A percentile compares a stretch with the other conserved stretches of the same genome.
phyloP scores from a whole-genome alignment of 1,284 basidiomycete species.

The Kalmanozyma brasiliensis region DNA sequence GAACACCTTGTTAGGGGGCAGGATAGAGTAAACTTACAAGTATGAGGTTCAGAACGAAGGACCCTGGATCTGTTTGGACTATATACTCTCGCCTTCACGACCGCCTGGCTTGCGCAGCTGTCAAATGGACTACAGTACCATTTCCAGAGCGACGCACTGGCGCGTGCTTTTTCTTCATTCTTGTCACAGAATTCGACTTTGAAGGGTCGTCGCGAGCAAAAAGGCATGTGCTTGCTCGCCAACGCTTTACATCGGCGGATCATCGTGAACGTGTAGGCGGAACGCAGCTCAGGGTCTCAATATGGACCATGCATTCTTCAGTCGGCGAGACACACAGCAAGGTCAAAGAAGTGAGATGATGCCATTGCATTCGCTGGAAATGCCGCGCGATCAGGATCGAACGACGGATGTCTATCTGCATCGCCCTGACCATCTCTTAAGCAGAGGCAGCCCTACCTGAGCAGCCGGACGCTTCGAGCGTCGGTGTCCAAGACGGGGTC shows the following conservation, averaged over 20 bases:
- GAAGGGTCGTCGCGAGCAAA: constrained; percentile 13
- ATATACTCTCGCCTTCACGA: constrained; percentile 24
- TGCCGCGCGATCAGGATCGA: not conserved
- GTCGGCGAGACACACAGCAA: too few species aligned
- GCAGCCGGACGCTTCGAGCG: constrained; percentile 26
- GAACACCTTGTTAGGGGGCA: constrained; percentile 18
- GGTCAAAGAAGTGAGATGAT: too few species aligned
- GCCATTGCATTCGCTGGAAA: not conserved
- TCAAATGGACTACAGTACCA: not conserved
- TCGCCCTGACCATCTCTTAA: constrained; percentile 18
- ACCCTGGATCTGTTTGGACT: constrained; percentile 3
- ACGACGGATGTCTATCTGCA: constrained; percentile 2
- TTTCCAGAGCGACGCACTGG: not conserved
- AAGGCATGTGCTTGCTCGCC: too few species aligned
- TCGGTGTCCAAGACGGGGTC: not conserved
- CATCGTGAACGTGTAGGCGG: too few species aligned
- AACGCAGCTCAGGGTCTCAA: too few species aligned
- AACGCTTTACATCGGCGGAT: too few species aligned
- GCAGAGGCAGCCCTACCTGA: not conserved
- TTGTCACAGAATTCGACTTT: constrained; percentile 28
- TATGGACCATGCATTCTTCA: too few species aligned
- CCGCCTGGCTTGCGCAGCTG: constrained; percentile 11
- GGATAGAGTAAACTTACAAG: constrained; percentile 36
- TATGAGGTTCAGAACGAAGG: constrained; percentile 19
- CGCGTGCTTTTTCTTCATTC: not conserved